These are phyloP conservation scores for Kalmusia sp. DNA, from an alignment of 2,329 filamentous ascomycete genomes.

Conservation along the genomic window DNA sequence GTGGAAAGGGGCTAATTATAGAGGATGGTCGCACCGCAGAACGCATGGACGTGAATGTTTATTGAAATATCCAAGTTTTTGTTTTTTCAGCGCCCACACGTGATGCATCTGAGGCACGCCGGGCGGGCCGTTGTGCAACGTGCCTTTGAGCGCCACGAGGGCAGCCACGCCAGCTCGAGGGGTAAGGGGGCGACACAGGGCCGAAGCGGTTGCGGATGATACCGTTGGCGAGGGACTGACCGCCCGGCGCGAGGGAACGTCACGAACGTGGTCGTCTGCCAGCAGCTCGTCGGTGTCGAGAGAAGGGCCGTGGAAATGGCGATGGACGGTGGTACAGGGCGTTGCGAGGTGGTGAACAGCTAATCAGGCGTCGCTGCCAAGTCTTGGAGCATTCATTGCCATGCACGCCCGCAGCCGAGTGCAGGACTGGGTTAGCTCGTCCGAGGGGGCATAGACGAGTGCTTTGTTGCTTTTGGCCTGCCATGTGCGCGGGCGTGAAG, in stretches of 20 bases:
- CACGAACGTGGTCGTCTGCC: constrained; percentile 22
- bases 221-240: constrained; percentile 29
- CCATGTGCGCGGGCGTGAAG: constrained; percentile 9
- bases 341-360: constrained; percentile 22
- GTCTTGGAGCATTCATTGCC: constrained; percentile 22
- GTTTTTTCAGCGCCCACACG: constrained; percentile 31
- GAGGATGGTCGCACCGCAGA: constrained; percentile 42
- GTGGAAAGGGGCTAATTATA: constrained; percentile 38
- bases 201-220: constrained; percentile 30
- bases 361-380: constrained; percentile 31
- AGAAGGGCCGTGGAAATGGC: constrained; percentile 23
- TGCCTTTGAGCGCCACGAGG: constrained; percentile 44
- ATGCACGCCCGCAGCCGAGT: constrained; percentile 24
- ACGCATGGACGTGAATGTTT: constrained; percentile 42
- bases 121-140: constrained; percentile 37
- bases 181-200: constrained; percentile 29
- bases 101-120: constrained; percentile 45
- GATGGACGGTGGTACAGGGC: constrained; percentile 35
- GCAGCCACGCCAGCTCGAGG: constrained; percentile 40
- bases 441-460: background rate
- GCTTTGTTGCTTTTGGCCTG: constrained; percentile 1
- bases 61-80: constrained; percentile 37
- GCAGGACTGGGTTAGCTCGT: constrained; percentile 1
- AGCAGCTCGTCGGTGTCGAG: constrained; percentile 22
- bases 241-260: constrained; percentile 33